Evolutionary conservation across 768 basidiomycete genomes (phyloP), one percentile per base, ranked within the genome.

Genomic region (Tylopilus rubrobrunneus): DNA sequence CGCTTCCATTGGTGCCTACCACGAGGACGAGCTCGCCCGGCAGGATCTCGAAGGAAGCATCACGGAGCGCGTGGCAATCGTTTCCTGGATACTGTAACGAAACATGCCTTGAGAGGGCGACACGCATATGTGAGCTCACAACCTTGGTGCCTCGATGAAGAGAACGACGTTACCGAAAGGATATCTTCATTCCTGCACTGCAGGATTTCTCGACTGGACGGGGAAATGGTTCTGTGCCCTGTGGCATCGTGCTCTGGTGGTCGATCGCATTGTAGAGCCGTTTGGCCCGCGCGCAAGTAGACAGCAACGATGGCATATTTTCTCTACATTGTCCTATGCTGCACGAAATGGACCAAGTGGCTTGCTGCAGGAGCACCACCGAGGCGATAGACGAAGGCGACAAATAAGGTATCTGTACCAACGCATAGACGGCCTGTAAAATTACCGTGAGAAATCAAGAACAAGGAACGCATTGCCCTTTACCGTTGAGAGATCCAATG

Each of bases 401-500:
- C 10, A 66, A 48, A 61, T 17, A 58, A 58, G 59, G 31, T 56
- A 60, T 59, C 11, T 62, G 50, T 5, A 59, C 33, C 51, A 72
- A 37, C 21, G 41, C 66, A 49, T 62, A 68, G 17, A 66, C 23
- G 0, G 50, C 64, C 69, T 72, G 43, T n/a, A 50, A 33, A 51
- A 5, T 19, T 5, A 5, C 31, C 57, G 45, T 39, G 8, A 36
- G n/a, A 34, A 43, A 28, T 5, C 12, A 11, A 33, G 17, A 12
- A 36, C 10, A 44, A 39, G 44, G 19, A 25, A 27, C 4, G 44
- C 19, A 17, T 14, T 41, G 36, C 21, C 48, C 15, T 21, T 25
- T 52, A 77, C 77, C 64, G 74, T 61, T 4, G 75, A 68, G 51
- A 72, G 66, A 17, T 72, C 68, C 7, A 65, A 33, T 1, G 73